Evolutionary conservation across 2,329 filamentous ascomycete genomes (phyloP).

Genomic region (Aspergillus sp.): DNA sequence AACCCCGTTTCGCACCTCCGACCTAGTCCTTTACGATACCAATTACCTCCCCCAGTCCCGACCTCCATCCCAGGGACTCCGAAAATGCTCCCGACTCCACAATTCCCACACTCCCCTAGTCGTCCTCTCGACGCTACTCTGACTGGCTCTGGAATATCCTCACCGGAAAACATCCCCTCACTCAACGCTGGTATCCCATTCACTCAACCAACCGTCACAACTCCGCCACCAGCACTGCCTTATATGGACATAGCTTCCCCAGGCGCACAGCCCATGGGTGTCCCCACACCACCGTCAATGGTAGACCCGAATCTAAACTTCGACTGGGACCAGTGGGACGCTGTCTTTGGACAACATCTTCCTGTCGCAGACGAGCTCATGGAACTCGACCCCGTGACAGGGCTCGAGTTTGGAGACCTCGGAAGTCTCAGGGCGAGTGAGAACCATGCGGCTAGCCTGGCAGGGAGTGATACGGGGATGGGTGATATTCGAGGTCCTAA

Average conservation of each 20-base stretch:
- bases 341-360: conserved; percentile 44
- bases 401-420: conserved; percentile 28
- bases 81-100: conserved; percentile 8
- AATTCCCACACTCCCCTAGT: conserved; percentile 8
- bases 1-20: conserved; percentile 13
- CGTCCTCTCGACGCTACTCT: conserved; percentile 5
- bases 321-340: conserved; percentile 48
- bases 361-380: conserved; percentile 40
- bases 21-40: conserved; percentile 22
- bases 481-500: no score
- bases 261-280: conserved; percentile 9
- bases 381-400: conserved; percentile 36
- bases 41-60: conserved; percentile 12
- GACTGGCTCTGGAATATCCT: conserved; percentile 8
- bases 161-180: conserved; percentile 9
- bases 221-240: conserved; percentile 7
- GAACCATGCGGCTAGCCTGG: background rate
- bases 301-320: conserved; percentile 40
- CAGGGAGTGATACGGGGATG: no score
- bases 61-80: conserved; percentile 4
- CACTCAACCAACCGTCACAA: conserved; percentile 3
- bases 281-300: conserved; percentile 32
- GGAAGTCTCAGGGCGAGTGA: conserved; percentile 4
- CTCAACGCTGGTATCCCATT: conserved; percentile 5
- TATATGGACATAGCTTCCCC: conserved; percentile 20